phyloP scores from a whole-genome alignment of 129 eudicot species.

The Chrysanthemum lavandulifolium region DNA sequence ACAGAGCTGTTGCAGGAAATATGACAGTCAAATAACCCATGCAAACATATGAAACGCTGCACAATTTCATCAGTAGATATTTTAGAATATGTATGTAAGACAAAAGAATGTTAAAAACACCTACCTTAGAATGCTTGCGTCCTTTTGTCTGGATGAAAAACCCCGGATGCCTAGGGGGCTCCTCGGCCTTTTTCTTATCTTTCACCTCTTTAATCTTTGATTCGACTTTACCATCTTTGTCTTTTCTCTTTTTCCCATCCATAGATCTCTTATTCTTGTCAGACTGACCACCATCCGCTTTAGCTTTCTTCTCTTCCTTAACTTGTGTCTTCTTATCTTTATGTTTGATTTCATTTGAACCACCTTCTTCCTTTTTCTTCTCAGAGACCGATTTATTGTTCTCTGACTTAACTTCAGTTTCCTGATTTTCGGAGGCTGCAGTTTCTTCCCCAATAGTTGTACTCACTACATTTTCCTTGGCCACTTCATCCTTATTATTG shows the following conservation, averaged over 20 bases:
- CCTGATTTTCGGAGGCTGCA: conserved; percentile 25
- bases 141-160: conserved; percentile 70
- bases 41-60: neutral
- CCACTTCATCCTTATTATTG: conserved; percentile 29
- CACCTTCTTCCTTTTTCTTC: conserved; percentile 35
- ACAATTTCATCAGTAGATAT: conserved; percentile 4
- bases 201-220: conserved; percentile 46
- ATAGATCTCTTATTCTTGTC: conserved; percentile 46
- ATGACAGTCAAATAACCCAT: neutral
- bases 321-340: conserved; percentile 28
- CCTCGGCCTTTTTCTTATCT: conserved; percentile 68
- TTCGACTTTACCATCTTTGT: conserved; percentile 49
- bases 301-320: conserved; percentile 46
- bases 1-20: conserved; percentile 53
- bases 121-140: conserved; percentile 65
- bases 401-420: conserved; percentile 35
- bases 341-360: conserved; percentile 34
- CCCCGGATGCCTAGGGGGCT: conserved; percentile 92
- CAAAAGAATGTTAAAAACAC: conserved; percentile 9
- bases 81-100: neutral
- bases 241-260: conserved; percentile 59
- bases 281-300: conserved; percentile 31
- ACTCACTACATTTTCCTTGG: conserved; percentile 22
- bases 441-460: conserved; percentile 28
- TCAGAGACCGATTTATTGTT: conserved; percentile 28